phyloP scores from a whole-genome alignment of 1,284 basidiomycete genomes.

The Trichosporon sp. region DNA sequence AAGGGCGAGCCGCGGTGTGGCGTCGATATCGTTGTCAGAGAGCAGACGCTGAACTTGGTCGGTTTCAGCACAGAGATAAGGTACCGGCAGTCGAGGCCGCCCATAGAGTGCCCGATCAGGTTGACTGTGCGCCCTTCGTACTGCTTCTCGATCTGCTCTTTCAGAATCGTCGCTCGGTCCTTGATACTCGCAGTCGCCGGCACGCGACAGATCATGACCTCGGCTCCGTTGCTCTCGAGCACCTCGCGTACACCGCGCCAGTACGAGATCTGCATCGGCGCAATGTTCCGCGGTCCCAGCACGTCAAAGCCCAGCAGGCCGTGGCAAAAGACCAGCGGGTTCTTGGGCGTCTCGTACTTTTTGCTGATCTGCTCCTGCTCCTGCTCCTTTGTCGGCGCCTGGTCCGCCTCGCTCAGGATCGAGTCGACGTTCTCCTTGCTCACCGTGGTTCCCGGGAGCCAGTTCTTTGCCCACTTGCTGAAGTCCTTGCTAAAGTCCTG shows the following conservation, averaged over 20 bases:
- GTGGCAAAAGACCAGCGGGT: constrained; percentile 89
- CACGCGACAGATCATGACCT: constrained; percentile 85
- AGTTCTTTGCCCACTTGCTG: constrained; percentile 6
- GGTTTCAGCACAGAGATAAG: constrained; percentile 54
- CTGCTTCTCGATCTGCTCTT: constrained; percentile 66
- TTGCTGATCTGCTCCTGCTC: constrained; percentile 57
- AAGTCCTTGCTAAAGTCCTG: background rate
- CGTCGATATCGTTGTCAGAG: constrained; percentile 83
- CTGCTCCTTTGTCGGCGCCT: constrained; percentile 53
- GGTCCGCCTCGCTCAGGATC: constrained; percentile 58
- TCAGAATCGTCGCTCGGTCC: constrained; percentile 81
- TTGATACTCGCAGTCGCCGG: constrained; percentile 81
- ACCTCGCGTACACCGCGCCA: constrained; percentile 93
- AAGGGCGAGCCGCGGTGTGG: constrained; percentile 91
- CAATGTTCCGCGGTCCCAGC: constrained; percentile 35
- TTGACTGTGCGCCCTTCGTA: constrained; percentile 79
- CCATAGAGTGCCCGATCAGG: constrained; percentile 92
- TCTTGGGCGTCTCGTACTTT: constrained; percentile 70
- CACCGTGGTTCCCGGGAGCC: constrained; percentile 6
- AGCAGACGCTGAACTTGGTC: constrained; percentile 58
- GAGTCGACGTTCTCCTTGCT: constrained; percentile 55
- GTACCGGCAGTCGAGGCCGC: constrained; percentile 87
- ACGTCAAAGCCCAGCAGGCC: constrained; percentile 80
- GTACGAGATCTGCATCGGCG: constrained; percentile 69
- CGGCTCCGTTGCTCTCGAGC: constrained; percentile 76